Conservation (phyloP, 2,329 filamentous ascomycete species). For the Aspergillus pseudoglaucus region DNA sequence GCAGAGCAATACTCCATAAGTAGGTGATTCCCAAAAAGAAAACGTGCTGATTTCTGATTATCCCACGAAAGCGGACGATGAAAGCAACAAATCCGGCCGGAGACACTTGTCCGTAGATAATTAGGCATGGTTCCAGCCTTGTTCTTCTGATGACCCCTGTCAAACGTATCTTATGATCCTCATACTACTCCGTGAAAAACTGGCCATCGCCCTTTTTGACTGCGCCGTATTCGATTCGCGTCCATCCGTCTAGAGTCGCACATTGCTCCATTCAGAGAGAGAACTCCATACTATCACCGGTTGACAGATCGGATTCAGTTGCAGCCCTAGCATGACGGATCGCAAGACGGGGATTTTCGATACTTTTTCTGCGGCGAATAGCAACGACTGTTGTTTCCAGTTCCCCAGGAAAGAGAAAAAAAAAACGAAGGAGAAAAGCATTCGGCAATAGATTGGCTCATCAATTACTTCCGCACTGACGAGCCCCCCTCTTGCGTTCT, state of each 20-base stretch:
- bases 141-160: no score
- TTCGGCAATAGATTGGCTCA: conserved; percentile 17
- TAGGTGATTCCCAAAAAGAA: background rate
- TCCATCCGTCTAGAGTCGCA: conserved; percentile 3
- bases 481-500: conserved; percentile 7
- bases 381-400: conserved; percentile 15
- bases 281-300: conserved; percentile 10
- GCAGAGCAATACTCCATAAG: background rate
- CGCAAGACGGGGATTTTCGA: conserved; percentile 4
- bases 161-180: no score
- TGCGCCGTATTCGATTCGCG: conserved; percentile 12
- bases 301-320: conserved; percentile 7
- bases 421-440: background rate
- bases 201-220: background rate
- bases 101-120: no score
- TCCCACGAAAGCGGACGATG: no score
- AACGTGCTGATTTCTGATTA: no score
- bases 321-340: conserved; percentile 1
- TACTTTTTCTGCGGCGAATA: conserved; percentile 13
- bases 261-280: background rate
- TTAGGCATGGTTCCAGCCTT: no score
- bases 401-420: conserved; percentile 2
- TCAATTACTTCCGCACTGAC: conserved; percentile 10
- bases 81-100: no score
- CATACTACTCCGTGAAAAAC: background rate